Evolutionary conservation across 2,329 filamentous ascomycete genomes (phyloP).

Genomic region (Helotiales sp.): DNA sequence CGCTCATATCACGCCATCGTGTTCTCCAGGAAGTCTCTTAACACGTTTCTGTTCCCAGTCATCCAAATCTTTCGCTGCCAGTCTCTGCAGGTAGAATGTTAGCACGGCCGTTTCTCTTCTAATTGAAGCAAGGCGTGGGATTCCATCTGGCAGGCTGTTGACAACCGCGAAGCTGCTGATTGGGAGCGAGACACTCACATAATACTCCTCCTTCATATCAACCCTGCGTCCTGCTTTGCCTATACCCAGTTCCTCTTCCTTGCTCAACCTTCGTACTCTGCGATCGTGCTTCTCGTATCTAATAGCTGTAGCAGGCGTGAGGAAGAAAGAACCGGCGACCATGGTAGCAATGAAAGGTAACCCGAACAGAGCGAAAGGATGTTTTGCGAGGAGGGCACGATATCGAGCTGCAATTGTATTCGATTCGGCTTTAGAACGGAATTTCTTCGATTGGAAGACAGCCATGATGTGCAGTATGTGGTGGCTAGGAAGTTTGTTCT

Average conservation of each 20-base stretch:
- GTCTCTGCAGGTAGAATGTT: conserved; percentile 52
- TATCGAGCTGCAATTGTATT: conserved; percentile 75
- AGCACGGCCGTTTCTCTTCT: conserved; percentile 6
- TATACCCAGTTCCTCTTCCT: conserved; percentile 84
- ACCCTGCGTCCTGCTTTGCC: conserved; percentile 70
- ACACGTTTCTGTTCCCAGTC: conserved; percentile 97
- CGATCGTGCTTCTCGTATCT: conserved; percentile 92
- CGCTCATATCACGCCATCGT: conserved; percentile 72
- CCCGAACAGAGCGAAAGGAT: conserved; percentile 90
- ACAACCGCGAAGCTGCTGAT: too few relatives aligned
- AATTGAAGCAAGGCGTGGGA: background rate
- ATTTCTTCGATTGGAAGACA: conserved; percentile 68
- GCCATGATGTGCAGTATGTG: conserved; percentile 5
- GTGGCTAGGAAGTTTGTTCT: background rate
- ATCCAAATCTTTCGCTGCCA: conserved; percentile 87
- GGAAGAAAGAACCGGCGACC: conserved; percentile 86
- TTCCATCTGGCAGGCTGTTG: background rate
- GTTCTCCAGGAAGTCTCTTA: conserved; percentile 84
- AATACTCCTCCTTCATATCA: conserved; percentile 84
- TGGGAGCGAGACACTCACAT: conserved; percentile 55
- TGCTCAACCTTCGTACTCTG: conserved; percentile 80
- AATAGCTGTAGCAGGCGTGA: conserved; percentile 90
- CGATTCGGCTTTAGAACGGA: conserved; percentile 63
- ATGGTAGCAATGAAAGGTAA: conserved; percentile 90
- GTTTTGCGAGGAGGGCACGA: conserved; percentile 70